Conservation (phyloP, 2,329 filamentous ascomycete genomes). For the Penicillium sp. region DNA sequence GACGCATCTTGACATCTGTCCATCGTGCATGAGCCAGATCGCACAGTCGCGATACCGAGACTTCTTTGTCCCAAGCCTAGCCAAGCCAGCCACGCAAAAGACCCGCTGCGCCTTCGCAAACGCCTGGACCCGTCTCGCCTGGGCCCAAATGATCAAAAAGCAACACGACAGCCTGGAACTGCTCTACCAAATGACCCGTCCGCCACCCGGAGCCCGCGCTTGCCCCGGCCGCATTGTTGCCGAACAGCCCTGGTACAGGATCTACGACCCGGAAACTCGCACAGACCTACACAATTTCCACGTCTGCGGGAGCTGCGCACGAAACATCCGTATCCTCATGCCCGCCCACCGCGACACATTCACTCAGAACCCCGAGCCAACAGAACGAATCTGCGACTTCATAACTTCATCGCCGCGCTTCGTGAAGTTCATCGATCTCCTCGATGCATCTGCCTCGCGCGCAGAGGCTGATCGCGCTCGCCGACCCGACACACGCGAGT, state of each 20-base stretch:
- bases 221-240: conserved; percentile 61
- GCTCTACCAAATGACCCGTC: conserved; percentile 68
- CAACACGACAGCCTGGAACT: conserved; percentile 66
- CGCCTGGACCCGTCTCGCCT: conserved; percentile 83
- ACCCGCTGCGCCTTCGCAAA: conserved; percentile 78
- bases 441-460: conserved; percentile 55
- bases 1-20: conserved; percentile 77
- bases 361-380: conserved; percentile 45
- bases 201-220: conserved; percentile 57
- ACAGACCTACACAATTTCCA: conserved; percentile 69
- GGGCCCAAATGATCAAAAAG: conserved; percentile 75
- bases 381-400: conserved; percentile 67
- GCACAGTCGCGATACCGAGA: conserved; percentile 71
- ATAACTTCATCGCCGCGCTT: conserved; percentile 63
- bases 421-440: conserved; percentile 57
- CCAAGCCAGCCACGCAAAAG: conserved; percentile 58
- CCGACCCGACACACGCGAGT: conserved; percentile 57
- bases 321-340: conserved; percentile 71
- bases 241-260: conserved; percentile 71
- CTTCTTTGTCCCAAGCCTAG: conserved; percentile 64
- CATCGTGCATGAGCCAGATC: conserved; percentile 72
- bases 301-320: conserved; percentile 73
- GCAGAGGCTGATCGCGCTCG: conserved; percentile 35
- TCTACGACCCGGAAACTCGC: conserved; percentile 69
- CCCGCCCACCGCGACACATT: conserved; percentile 72